These are phyloP conservation scores for Acarospora socialis DNA, from an alignment of 2,329 filamentous ascomycete species.

Conservation along the genomic window DNA sequence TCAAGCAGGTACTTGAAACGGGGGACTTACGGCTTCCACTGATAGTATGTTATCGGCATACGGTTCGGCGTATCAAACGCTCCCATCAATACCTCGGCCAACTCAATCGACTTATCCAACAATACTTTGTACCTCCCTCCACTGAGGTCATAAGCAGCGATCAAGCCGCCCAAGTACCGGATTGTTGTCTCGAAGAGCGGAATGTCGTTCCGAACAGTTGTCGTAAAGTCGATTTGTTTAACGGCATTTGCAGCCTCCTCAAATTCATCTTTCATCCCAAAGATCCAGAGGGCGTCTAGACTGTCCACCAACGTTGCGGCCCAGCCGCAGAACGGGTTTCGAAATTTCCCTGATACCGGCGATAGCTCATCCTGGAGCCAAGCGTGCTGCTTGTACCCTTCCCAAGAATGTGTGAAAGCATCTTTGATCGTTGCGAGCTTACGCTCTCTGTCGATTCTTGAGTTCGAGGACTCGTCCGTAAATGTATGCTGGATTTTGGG, in stretches of 20 bases:
- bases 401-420: conserved; percentile 68
- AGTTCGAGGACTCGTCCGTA: conserved; percentile 43
- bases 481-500: conserved; percentile 67
- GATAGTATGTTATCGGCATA: conserved; percentile 73
- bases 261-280: conserved; percentile 66
- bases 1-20: conserved; percentile 11
- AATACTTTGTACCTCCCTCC: conserved; percentile 53
- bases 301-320: conserved; percentile 74
- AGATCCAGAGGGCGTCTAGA: conserved; percentile 76
- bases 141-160: conserved; percentile 78
- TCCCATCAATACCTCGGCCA: conserved; percentile 67
- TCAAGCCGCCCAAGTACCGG: conserved; percentile 72
- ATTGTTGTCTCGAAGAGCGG: conserved; percentile 92
- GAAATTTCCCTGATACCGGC: conserved; percentile 52
- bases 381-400: conserved; percentile 63
- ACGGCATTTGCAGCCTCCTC: conserved; percentile 59
- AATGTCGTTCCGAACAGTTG: conserved; percentile 50
- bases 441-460: conserved; percentile 47
- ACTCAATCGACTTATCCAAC: conserved; percentile 62
- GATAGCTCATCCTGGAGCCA: conserved; percentile 78
- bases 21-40: conserved; percentile 50
- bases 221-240: conserved; percentile 69
- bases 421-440: conserved; percentile 54
- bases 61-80: conserved; percentile 86
- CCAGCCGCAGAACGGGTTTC: conserved; percentile 84